Conservation (phyloP, 208 protist genomes). For the Zelonia costaricensis region DNA sequence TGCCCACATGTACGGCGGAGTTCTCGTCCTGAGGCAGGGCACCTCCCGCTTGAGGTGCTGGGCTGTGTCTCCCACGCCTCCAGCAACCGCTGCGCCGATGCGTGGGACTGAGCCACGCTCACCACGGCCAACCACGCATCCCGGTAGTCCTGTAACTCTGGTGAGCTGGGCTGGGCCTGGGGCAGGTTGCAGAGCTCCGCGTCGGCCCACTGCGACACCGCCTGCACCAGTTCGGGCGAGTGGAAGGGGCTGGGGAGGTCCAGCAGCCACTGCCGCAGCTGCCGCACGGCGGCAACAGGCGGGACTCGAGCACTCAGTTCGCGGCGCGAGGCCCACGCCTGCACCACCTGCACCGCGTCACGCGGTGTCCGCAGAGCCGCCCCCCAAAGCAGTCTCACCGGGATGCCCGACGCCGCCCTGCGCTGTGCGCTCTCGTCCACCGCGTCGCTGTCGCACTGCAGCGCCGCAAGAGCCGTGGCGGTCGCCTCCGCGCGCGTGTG, state of each 20-base stretch:
- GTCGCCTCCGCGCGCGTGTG: conserved; percentile 9
- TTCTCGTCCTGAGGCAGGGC: conserved; percentile 2
- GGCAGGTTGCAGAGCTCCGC: neutral
- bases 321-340: neutral
- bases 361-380: neutral
- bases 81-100: conserved; percentile 1
- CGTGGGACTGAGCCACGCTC: neutral
- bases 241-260: conserved; percentile 7
- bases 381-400: neutral
- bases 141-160: neutral
- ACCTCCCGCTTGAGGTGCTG: neutral
- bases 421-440: neutral
- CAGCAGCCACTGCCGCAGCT: conserved; percentile 9
- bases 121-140: neutral
- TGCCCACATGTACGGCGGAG: neutral
- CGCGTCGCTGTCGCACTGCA: neutral
- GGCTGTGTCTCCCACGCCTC: neutral
- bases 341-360: conserved; percentile 1
- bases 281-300: neutral
- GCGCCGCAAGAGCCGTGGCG: neutral
- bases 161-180: neutral
- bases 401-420: neutral
- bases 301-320: neutral
- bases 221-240: neutral
- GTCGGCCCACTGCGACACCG: neutral